Conservation (phyloP, 2,329 filamentous ascomycete genomes). For the Aspergillus sp. region DNA sequence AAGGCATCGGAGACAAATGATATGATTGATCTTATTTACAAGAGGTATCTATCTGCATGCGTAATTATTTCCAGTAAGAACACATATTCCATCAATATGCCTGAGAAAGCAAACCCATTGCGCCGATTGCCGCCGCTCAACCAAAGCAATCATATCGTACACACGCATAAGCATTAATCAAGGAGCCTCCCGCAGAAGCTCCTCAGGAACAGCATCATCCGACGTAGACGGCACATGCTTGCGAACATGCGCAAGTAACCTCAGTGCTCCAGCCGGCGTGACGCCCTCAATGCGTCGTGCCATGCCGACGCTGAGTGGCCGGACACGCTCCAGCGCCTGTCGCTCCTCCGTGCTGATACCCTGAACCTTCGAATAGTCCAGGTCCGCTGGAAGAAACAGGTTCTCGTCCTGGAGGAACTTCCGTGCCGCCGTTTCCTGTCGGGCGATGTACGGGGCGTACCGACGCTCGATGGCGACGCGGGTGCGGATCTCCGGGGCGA, state of each 20-base stretch:
- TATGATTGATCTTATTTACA: not conserved
- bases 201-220: slow-evolving; percentile 14
- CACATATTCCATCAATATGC: not conserved
- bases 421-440: slow-evolving; percentile 66
- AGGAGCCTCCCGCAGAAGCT: slow-evolving; percentile 10
- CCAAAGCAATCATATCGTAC: not conserved
- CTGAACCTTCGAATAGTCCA: slow-evolving; percentile 72
- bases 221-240: slow-evolving; percentile 3
- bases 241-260: slow-evolving; percentile 43
- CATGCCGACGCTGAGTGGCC: slow-evolving; percentile 84
- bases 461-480: slow-evolving; percentile 78
- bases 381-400: slow-evolving; percentile 66
- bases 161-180: slow-evolving; percentile 1
- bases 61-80: not conserved
- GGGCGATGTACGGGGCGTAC: slow-evolving; percentile 82
- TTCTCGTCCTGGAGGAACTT: slow-evolving; percentile 74
- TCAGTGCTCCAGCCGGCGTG: slow-evolving; percentile 46
- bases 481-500: slow-evolving; percentile 56
- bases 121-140: not conserved
- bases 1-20: no score
- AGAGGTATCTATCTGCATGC: no score
- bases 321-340: slow-evolving; percentile 64
- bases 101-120: not conserved
- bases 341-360: slow-evolving; percentile 81
- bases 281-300: slow-evolving; percentile 81